A percentile compares a stretch with the other conserved stretches of the same genome.
phyloP scores from a whole-genome alignment of 768 basidiomycete genomes.

The Boletus pseudopeckii region DNA sequence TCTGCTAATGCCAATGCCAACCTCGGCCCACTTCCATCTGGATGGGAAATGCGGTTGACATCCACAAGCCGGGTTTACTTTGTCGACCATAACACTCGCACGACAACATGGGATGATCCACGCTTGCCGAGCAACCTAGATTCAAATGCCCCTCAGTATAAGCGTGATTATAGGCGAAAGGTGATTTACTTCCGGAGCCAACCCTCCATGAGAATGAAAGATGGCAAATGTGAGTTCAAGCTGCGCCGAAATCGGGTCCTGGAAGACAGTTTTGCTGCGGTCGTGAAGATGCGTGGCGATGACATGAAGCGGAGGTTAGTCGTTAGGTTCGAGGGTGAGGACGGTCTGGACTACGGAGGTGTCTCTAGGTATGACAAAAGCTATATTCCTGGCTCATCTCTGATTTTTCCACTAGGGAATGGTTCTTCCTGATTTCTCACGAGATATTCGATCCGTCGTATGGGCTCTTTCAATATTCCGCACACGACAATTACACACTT shows the following conservation, averaged over 20 bases:
- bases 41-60: conserved; percentile 94
- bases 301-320: conserved; percentile 69
- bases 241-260: conserved; percentile 76
- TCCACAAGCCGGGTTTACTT: conserved; percentile 85
- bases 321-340: conserved; percentile 77
- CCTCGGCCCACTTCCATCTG: conserved; percentile 81
- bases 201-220: conserved; percentile 71
- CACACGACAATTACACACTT: conserved; percentile 76
- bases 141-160: conserved; percentile 91
- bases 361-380: conserved; percentile 54
- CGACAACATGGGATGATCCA: conserved; percentile 93
- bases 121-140: conserved; percentile 79
- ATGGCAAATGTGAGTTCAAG: conserved; percentile 86
- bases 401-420: conserved; percentile 50
- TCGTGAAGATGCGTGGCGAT: conserved; percentile 75
- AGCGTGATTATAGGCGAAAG: conserved; percentile 89
- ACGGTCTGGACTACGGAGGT: conserved; percentile 76
- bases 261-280: conserved; percentile 81
- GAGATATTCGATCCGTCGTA: conserved; percentile 82
- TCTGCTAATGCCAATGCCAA: conserved; percentile 49
- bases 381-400: not conserved
- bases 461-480: conserved; percentile 78
- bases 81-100: conserved; percentile 87
- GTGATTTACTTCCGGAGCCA: conserved; percentile 92
- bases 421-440: conserved; percentile 83